A percentile compares a stretch with the other conserved stretches of the same genome.
phyloP scores from a whole-genome alignment of 805 yeast species.

The Nakazawaea ambrosiae region DNA sequence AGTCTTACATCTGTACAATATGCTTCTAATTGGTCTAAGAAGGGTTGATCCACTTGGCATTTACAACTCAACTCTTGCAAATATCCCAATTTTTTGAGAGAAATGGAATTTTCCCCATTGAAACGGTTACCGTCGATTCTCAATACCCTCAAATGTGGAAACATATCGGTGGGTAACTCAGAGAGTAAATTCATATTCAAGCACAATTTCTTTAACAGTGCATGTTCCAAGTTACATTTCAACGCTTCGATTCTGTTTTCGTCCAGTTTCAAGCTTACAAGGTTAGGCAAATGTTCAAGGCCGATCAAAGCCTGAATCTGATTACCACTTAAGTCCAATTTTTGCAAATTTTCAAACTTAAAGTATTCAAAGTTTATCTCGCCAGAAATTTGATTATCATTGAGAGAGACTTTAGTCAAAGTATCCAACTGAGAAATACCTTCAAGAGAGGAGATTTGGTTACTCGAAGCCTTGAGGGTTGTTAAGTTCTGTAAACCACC shows the following conservation, averaged over 20 bases:
- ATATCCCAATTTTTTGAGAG: constrained; percentile 22
- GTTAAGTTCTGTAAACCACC: constrained; percentile 33
- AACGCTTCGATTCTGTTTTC: constrained; percentile 31
- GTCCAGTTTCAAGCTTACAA: constrained; percentile 34
- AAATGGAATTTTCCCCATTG: constrained; percentile 13
- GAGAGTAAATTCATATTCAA: constrained; percentile 31
- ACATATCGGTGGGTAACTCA: constrained; percentile 24
- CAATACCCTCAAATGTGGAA: constrained; percentile 34
- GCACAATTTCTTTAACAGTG: constrained; percentile 28
- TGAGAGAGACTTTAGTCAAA: constrained; percentile 32
- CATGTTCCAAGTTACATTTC: constrained; percentile 15
- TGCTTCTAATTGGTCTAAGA: constrained; percentile 18
- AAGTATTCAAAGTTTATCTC: constrained; percentile 27
- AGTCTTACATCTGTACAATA: constrained; percentile 20
- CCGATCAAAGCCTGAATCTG: constrained; percentile 26
- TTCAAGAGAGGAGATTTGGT: constrained; percentile 26
- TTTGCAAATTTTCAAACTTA: constrained; percentile 33
- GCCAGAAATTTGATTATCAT: constrained; percentile 34
- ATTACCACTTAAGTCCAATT: constrained; percentile 36
- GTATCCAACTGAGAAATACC: constrained; percentile 33
- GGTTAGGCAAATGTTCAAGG: constrained; percentile 26
- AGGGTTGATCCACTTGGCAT: constrained; percentile 21
- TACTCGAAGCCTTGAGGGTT: constrained; percentile 29
- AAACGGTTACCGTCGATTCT: constrained; percentile 36
- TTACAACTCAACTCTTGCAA: constrained; percentile 38